These are phyloP conservation scores for Alternaria gaisen DNA, from an alignment of 2,329 filamentous ascomycete genomes.

Conservation along the genomic window DNA sequence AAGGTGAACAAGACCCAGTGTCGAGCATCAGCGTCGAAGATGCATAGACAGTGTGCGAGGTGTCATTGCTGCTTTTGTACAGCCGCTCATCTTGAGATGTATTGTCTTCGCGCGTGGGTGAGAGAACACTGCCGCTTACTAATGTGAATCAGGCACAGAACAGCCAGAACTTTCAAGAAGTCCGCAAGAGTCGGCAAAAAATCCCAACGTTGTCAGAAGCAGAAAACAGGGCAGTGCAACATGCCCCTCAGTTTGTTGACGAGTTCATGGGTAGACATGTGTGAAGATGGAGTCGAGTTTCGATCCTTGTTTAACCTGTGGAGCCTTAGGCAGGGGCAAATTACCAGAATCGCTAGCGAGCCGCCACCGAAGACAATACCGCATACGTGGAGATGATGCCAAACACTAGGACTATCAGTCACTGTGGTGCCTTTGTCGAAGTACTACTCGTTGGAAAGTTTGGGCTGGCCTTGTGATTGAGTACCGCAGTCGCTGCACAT, in stretches of 20 bases:
- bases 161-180: neutral
- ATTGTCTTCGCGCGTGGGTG: neutral
- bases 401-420: neutral
- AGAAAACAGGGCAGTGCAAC: neutral
- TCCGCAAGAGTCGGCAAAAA: neutral
- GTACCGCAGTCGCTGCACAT: neutral
- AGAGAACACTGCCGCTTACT: neutral
- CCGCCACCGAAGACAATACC: neutral
- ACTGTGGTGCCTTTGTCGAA: neutral
- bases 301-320: neutral
- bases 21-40: neutral
- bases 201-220: neutral
- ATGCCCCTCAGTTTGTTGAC: neutral
- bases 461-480: neutral
- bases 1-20: neutral
- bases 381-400: neutral
- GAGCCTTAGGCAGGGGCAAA: constrained; percentile 2
- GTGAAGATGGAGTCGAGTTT: neutral
- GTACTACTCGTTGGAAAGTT: neutral
- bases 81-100: neutral
- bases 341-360: neutral
- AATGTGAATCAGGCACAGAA: neutral
- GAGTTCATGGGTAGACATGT: neutral
- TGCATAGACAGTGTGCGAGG: neutral
- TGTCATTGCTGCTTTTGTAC: neutral